Percentiles rank a stretch among this genome's conserved stretches.
phyloP scores from a whole-genome alignment of 495 filamentous ascomycete genomes.

The Penicillium longicatenatum region DNA sequence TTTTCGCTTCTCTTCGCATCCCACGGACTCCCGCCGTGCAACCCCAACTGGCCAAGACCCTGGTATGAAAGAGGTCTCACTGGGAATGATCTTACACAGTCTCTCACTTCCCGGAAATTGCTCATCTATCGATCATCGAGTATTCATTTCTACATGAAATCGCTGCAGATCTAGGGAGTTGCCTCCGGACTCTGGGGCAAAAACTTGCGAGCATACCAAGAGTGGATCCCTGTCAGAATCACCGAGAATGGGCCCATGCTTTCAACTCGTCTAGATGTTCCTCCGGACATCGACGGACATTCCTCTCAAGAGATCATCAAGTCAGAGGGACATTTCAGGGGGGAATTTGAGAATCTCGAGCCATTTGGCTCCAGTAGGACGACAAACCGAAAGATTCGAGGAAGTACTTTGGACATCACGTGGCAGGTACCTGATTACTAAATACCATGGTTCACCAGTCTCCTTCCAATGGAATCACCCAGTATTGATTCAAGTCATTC shows the following conservation, averaged over 20 bases:
- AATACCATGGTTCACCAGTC: background rate
- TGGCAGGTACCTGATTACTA: background rate
- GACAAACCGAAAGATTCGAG: background rate
- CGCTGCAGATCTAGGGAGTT: background rate
- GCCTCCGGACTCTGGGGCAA: background rate
- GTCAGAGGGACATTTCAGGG: background rate
- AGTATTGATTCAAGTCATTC: too few species aligned
- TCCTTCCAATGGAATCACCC: too few species aligned
- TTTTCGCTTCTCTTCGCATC: slow-evolving; percentile 4
- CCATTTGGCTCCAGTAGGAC: background rate
- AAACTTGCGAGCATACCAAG: slow-evolving; percentile 6
- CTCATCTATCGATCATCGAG: background rate
- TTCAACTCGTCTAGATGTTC: background rate
- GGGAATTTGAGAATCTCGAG: background rate
- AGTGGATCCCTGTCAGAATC: slow-evolving; percentile 27
- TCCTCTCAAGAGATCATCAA: background rate
- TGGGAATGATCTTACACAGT: background rate
- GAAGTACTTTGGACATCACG: background rate
- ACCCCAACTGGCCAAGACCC: slow-evolving; percentile 25
- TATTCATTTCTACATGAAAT: background rate
- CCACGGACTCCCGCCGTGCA: slow-evolving; percentile 19
- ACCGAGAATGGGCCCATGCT: slow-evolving; percentile 20
- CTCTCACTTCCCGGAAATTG: background rate
- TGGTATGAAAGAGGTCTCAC: slow-evolving; percentile 6
- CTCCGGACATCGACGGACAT: background rate